phyloP scores from a whole-genome alignment of 495 filamentous ascomycete genomes.

The Halenospora varia region DNA sequence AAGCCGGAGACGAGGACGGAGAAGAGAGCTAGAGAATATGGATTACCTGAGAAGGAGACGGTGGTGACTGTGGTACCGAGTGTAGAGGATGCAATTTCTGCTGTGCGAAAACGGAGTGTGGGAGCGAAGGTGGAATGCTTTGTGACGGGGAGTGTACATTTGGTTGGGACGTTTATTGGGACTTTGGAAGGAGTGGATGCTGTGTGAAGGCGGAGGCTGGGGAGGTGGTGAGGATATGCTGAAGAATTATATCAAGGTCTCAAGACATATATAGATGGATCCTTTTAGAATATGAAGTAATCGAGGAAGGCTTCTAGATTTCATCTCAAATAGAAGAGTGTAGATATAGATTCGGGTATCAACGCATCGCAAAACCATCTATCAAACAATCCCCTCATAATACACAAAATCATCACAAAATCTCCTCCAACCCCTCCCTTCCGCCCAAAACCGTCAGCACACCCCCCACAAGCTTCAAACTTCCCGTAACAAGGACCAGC shows the following conservation, averaged over 20 bases:
- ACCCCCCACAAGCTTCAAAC: constrained; percentile 75
- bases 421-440: not conserved
- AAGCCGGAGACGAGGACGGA: too few relatives aligned
- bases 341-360: too few relatives aligned
- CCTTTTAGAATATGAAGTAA: too few relatives aligned
- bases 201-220: too few relatives aligned
- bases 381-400: not conserved
- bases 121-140: constrained; percentile 34
- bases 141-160: constrained; percentile 83
- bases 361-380: not conserved
- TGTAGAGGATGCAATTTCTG: constrained; percentile 81
- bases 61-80: constrained; percentile 64
- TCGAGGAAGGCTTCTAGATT: too few relatives aligned
- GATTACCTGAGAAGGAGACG: too few relatives aligned
- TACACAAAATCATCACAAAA: not conserved
- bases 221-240: too few relatives aligned
- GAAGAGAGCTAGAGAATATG: constrained; percentile 59
- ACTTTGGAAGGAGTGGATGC: constrained; percentile 52
- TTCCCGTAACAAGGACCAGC: constrained; percentile 66
- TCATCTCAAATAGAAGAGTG: too few relatives aligned
- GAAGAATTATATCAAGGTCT: too few relatives aligned
- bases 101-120: constrained; percentile 57
- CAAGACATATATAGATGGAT: too few relatives aligned
- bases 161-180: constrained; percentile 78
- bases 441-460: not conserved